Evolutionary conservation across 2,329 filamentous ascomycete species (phyloP).

Genomic region (Immersiporthe knoxdaviesiana): DNA sequence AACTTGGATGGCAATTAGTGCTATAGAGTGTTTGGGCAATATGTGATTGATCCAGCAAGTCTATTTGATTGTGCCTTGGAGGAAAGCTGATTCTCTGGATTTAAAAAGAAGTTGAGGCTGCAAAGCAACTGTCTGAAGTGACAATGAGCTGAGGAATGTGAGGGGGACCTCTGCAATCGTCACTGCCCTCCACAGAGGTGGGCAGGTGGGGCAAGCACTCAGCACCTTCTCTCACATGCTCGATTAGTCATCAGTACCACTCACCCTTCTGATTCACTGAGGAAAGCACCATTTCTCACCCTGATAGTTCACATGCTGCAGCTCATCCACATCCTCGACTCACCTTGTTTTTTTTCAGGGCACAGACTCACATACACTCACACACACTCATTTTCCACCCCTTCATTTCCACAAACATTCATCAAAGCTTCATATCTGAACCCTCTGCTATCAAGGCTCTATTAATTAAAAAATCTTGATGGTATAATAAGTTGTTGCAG

Average conservation of each 20-base stretch:
- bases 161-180: not conserved
- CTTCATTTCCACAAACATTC: not conserved
- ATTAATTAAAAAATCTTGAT: not conserved
- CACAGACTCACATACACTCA: not conserved
- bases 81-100: not conserved
- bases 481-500: not conserved
- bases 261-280: slow-evolving; percentile 1
- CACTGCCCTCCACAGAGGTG: not conserved
- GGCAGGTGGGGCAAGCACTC: too few species aligned
- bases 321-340: not conserved
- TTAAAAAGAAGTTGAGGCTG: not conserved
- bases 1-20: too few species aligned
- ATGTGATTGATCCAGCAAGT: not conserved
- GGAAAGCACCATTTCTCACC: not conserved
- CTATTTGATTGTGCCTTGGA: not conserved
- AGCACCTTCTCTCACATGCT: not conserved
- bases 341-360: not conserved
- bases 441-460: not conserved
- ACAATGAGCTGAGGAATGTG: not conserved
- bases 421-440: not conserved
- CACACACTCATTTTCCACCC: slow-evolving; percentile 3
- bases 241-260: not conserved
- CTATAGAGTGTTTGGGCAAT: too few species aligned
- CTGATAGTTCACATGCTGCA: not conserved
- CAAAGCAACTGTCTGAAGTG: not conserved